Base-by-base conservation (phyloP, 1,284 basidiomycete genomes). In the Apiotrichum akiyoshidainum region DNA sequence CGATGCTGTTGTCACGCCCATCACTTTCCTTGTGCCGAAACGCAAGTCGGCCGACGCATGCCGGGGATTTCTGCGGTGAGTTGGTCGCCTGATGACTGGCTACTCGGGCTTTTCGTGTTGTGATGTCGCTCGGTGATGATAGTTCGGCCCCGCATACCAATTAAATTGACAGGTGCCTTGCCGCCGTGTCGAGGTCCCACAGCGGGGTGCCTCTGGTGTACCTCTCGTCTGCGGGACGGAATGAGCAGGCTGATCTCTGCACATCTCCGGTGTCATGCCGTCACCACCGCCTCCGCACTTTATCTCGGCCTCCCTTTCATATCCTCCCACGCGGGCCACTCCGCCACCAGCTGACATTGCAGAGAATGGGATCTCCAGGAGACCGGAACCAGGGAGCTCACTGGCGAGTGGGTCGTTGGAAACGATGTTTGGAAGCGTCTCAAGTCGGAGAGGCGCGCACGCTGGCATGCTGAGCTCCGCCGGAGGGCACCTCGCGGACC, bases 331-430 rank as follows among this genome's bases (percentile, higher is more conserved):
- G n/a, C 41, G 16, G 3, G 41, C 41, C 16, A 42, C 17, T 22
- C 19, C 13, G 17, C 17, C 40, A n/a, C n/a, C 14, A 5, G 59
- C 52, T 61, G 48, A 57, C 52, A 22, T 10, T 11, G 7, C 54
- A 69, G 86, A 10, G 82, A 87, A 14, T 84, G 84, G 55, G 94
- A 98, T 71, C 83, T 82, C 1, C 72, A 79, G 11, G 94, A 99
- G 74, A 83, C 83, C 37, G 94, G 92, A 44, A 79, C 75, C 17
- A 84, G 95, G 8, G 89, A 94, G 71, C 82, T 99, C 46, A 87
- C 86, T 1, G 95, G 92, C 6, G 96, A 99, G 80, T 99, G 95
- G 95, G 88, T 98, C 19, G 89, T 98, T 16, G 91, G 92, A 49
- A 89, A 89, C 74, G 86, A 86, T 65, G 86, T 94, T 0, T 98